Percentiles rank a stretch among this genome's conserved stretches.
Evolutionary conservation across 2,329 filamentous ascomycete genomes (phyloP).

Genomic region (Myriangium duriaei): DNA sequence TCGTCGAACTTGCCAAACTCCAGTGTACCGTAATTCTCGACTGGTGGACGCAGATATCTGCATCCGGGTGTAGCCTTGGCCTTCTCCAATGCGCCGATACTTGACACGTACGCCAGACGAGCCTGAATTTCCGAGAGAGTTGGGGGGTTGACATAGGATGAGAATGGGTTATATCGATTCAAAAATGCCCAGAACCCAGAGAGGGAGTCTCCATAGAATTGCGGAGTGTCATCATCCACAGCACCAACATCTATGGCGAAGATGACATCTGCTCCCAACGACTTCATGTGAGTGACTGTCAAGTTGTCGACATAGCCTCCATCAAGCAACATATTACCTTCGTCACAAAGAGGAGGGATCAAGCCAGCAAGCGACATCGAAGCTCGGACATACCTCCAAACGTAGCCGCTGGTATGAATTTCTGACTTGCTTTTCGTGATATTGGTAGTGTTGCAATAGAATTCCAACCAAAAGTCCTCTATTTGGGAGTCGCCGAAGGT

Average conservation of each 20-base stretch:
- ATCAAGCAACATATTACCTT: slow-evolving; percentile 91
- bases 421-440: slow-evolving; percentile 88
- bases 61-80: slow-evolving; percentile 86
- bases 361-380: slow-evolving; percentile 94
- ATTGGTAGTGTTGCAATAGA: slow-evolving; percentile 98
- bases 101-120: slow-evolving; percentile 84
- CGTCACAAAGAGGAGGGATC: slow-evolving; percentile 86
- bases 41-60: slow-evolving; percentile 89
- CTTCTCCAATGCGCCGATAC: slow-evolving; percentile 83
- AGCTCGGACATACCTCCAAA: slow-evolving; percentile 91
- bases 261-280: slow-evolving; percentile 80
- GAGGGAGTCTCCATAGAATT: slow-evolving; percentile 84
- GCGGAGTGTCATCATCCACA: slow-evolving; percentile 81
- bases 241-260: slow-evolving; percentile 93
- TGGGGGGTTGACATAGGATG: slow-evolving; percentile 75
- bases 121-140: slow-evolving; percentile 94
- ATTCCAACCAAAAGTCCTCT: slow-evolving; percentile 97
- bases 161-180: slow-evolving; percentile 97
- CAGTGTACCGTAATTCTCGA: slow-evolving; percentile 84
- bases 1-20: slow-evolving; percentile 98
- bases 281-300: slow-evolving; percentile 95
- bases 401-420: slow-evolving; percentile 91
- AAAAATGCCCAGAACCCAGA: slow-evolving; percentile 90
- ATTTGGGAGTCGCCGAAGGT: slow-evolving; percentile 94
- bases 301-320: slow-evolving; percentile 96